Conservation (phyloP, 371 early-diverging fungal genomes). For the Apophysomyces ossiformis region DNA sequence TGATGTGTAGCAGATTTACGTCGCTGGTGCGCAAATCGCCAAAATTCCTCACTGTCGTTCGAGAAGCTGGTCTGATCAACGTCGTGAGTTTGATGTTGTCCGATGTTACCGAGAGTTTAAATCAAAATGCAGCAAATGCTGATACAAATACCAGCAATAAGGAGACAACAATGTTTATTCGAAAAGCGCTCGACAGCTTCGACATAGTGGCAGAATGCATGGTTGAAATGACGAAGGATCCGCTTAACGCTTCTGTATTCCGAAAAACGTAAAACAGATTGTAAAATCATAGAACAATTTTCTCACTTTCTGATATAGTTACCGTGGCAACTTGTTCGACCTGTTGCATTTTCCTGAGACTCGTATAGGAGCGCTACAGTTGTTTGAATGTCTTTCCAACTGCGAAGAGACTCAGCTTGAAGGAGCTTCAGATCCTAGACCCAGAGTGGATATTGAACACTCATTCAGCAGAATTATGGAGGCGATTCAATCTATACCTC, state of each 20-base stretch:
- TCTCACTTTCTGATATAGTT: conserved; percentile 11
- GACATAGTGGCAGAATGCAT: conserved; percentile 58
- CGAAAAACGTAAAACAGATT: conserved; percentile 38
- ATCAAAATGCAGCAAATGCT: conserved; percentile 7
- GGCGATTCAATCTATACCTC: conserved; percentile 59
- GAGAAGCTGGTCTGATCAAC: conserved; percentile 69
- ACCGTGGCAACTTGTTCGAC: conserved; percentile 63
- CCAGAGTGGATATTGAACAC: conserved; percentile 33
- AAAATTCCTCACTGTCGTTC: conserved; percentile 60
- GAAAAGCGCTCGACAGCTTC: conserved; percentile 54
- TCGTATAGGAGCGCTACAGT: conserved; percentile 51
- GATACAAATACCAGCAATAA: conserved; percentile 7
- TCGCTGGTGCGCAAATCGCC: conserved; percentile 48
- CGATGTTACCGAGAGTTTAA: conserved; percentile 52
- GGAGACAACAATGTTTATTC: conserved; percentile 39
- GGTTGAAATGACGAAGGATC: conserved; percentile 45
- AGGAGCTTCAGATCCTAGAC: not conserved
- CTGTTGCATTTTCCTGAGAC: conserved; percentile 60
- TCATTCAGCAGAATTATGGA: conserved; percentile 67
- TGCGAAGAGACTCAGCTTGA: conserved; percentile 29
- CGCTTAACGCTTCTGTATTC: conserved; percentile 37
- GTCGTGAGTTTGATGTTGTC: conserved; percentile 63
- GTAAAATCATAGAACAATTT: not conserved
- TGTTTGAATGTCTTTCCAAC: conserved; percentile 61
- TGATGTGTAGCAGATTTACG: conserved; percentile 57